These are phyloP conservation scores for Leccinum pellstonianum DNA, from an alignment of 768 basidiomycete species.

Conservation along the genomic window DNA sequence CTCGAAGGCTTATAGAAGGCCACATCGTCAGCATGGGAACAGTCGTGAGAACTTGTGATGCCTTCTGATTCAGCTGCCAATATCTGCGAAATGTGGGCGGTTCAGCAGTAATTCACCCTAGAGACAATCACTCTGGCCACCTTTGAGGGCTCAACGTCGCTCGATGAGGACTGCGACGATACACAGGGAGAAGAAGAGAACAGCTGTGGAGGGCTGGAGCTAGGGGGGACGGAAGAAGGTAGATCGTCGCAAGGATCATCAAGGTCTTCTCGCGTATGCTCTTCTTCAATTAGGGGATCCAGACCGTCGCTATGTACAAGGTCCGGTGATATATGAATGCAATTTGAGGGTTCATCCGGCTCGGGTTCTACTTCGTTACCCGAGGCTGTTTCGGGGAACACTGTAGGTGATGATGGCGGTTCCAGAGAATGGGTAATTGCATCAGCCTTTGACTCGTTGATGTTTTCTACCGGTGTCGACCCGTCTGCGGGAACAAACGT, in stretches of 20 bases:
- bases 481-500: background rate
- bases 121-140: constrained; percentile 14
- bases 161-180: constrained; percentile 33
- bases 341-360: background rate
- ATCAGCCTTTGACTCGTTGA: background rate
- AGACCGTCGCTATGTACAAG: background rate
- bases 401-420: background rate
- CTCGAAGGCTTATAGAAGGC: background rate
- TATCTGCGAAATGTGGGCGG: background rate
- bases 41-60: background rate
- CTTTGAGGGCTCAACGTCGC: constrained; percentile 8
- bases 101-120: constrained; percentile 1
- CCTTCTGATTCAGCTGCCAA: background rate
- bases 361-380: background rate
- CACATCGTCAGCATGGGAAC: background rate
- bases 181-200: constrained; percentile 44
- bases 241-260: constrained; percentile 9
- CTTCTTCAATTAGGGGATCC: constrained; percentile 1
- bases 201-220: constrained; percentile 47
- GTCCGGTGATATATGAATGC: background rate
- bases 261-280: constrained; percentile 1
- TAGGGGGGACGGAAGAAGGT: constrained; percentile 35
- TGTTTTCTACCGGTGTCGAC: background rate
- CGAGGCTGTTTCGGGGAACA: background rate
- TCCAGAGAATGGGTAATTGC: background rate